Evolutionary conservation across 805 yeast genomes (phyloP).

Genomic region (Hanseniaspora guilliermondii): DNA sequence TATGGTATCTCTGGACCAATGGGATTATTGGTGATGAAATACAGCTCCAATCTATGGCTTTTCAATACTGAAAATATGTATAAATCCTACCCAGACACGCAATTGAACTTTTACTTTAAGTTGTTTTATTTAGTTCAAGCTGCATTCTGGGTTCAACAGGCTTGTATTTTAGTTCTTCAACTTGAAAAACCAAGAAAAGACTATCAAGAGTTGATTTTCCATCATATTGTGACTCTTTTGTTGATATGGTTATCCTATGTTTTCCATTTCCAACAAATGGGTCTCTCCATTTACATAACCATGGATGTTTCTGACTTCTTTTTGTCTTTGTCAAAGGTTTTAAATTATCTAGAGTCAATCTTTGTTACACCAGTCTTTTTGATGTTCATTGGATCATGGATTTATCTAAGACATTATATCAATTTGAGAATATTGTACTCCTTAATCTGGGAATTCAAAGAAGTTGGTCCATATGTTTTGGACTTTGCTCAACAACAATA

Average conservation of each 20-base stretch:
- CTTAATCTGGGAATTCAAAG: conserved; percentile 68
- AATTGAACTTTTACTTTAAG: conserved; percentile 60
- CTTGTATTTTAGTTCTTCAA: conserved; percentile 66
- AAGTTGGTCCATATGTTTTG: conserved; percentile 70
- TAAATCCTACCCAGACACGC: conserved; percentile 66
- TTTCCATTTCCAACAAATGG: conserved; percentile 95
- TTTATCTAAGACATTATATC: conserved; percentile 76
- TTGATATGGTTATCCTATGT: conserved; percentile 78
- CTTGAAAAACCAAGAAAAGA: conserved; percentile 94
- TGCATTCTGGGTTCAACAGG: conserved; percentile 95
- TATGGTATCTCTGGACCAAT: conserved; percentile 70
- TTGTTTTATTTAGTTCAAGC: conserved; percentile 83
- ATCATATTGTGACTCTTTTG: conserved; percentile 82
- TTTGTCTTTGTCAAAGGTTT: conserved; percentile 69
- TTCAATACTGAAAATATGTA: conserved; percentile 79
- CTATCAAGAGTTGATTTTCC: conserved; percentile 78
- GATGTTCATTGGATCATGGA: conserved; percentile 64
- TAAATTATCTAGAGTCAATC: conserved; percentile 67
- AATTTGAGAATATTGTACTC: conserved; percentile 75
- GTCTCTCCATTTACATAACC: conserved; percentile 76
- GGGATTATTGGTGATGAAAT: conserved; percentile 76
- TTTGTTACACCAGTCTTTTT: conserved; percentile 53
- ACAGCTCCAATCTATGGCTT: conserved; percentile 71
- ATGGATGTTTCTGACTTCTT: conserved; percentile 94
- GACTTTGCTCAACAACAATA: conserved; percentile 86